A percentile compares a stretch with the other conserved stretches of the same genome.
phyloP scores from a whole-genome alignment of 2,329 filamentous ascomycete genomes.

The Neocatenulostroma microsporum region DNA sequence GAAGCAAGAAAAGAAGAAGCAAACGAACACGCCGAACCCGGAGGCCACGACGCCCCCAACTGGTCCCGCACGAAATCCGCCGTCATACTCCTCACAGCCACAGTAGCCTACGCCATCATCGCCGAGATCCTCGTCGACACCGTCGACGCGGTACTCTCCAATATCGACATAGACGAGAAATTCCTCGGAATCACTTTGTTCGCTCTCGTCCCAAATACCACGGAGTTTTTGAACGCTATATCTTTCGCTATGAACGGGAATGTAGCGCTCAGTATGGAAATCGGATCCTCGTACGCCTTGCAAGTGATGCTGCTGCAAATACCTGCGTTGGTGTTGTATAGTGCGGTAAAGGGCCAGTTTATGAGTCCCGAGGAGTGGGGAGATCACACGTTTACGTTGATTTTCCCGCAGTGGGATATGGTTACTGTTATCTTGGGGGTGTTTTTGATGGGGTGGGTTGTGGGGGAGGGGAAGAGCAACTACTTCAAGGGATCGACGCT shows the following conservation, averaged over 20 bases:
- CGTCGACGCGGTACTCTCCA: slow-evolving; percentile 89
- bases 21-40: slow-evolving; percentile 30
- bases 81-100: slow-evolving; percentile 80
- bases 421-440: slow-evolving; percentile 93
- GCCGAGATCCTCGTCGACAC: slow-evolving; percentile 96
- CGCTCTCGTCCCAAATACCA: slow-evolving; percentile 94
- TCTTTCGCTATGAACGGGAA: slow-evolving; percentile 99
- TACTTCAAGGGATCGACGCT: slow-evolving; percentile 99
- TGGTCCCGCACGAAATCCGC: slow-evolving; percentile 91
- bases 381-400: slow-evolving; percentile 67
- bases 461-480: slow-evolving; percentile 98
- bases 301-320: slow-evolving; percentile 95
- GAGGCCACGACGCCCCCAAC: slow-evolving; percentile 95
- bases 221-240: slow-evolving; percentile 97
- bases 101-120: slow-evolving; percentile 88
- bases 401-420: slow-evolving; percentile 99
- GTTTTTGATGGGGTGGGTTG: slow-evolving; percentile 94
- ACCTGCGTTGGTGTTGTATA: slow-evolving; percentile 85
- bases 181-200: slow-evolving; percentile 96
- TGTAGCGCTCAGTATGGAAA: slow-evolving; percentile 97
- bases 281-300: slow-evolving; percentile 91
- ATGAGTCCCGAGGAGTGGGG: slow-evolving; percentile 48
- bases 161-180: slow-evolving; percentile 89
- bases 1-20: slow-evolving; percentile 36
- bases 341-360: slow-evolving; percentile 60